Base-by-base conservation (phyloP, 768 basidiomycete species). In the Suillus clintonianus region DNA sequence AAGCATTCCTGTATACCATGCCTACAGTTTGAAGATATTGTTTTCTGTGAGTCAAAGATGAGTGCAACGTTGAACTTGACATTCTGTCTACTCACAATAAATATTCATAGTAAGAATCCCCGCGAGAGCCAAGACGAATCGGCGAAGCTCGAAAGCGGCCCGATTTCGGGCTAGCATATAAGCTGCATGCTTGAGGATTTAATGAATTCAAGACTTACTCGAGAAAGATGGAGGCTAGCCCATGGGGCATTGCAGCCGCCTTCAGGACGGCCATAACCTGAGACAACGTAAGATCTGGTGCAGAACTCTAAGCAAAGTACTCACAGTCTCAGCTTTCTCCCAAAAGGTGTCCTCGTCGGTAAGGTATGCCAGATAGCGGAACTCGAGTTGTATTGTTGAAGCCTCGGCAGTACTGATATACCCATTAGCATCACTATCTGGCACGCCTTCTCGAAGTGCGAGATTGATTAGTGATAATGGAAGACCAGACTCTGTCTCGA, bases 41-140 rank as follows among this genome's bases (percentile, higher is more conserved):
- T 65, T 75, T 75, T 42, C 76, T 75, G 55, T 10, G 22, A 30
- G 50, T 0, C 13, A 62, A 48, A 59, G 8, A 57, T 68, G 27
- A 72, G 50, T 36, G 17, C 1, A 19, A 27, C 17, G 17, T 41
- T 27, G 50, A 30, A 55, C 5, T 30, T 43, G 14, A n/a, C 11
- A 27, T 24, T 17, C 15, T 36, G 39, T 27, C 42, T 11, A 75
- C 86, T 78, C 65, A 92, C 90, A 95, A 71, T 17, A 95, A 77
- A 71, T 96, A 95, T 74, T 97, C 96, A 72, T 97, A 99, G 77
- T 89, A 98, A 3, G 93, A 95, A 74, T 99, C 96, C 36, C 90
- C 96, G 48, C 95, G 84, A 39, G 95, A 95, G 32, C 96, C 96
- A 24, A 99, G 84, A 14, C 95, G 88, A 65, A 99, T 91, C 19